Evolutionary conservation across 139 green algal genomes (phyloP).

Genomic region (Chlorella sp.): DNA sequence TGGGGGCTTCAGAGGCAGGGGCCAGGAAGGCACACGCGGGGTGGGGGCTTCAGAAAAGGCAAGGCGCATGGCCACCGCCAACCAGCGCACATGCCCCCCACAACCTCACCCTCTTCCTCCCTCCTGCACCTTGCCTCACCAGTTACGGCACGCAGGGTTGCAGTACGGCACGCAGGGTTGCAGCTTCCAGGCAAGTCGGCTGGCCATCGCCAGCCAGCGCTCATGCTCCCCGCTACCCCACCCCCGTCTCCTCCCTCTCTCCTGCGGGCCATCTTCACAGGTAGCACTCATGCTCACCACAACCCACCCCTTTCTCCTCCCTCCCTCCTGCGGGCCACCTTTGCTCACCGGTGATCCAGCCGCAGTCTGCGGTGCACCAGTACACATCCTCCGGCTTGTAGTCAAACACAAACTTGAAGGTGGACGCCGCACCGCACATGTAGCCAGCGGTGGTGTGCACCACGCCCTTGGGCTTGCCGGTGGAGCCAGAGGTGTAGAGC

Average conservation of each 20-base stretch:
- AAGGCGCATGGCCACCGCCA: too few species aligned
- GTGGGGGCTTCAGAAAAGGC: too few species aligned
- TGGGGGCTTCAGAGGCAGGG: too few species aligned
- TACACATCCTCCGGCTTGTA: constrained; percentile 87
- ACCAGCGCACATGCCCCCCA: too few species aligned
- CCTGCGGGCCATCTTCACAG: too few species aligned
- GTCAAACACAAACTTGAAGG: constrained; percentile 79
- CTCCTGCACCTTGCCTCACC: too few species aligned
- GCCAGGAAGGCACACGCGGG: too few species aligned
- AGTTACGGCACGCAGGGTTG: too few species aligned
- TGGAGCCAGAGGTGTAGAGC: constrained; percentile 96
- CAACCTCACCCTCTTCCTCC: too few species aligned
- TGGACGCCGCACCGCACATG: constrained; percentile 84
- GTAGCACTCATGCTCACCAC: too few species aligned
- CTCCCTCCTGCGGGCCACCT: neutral
- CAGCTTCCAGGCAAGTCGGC: neutral
- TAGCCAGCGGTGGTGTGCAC: constrained; percentile 90
- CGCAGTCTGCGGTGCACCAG: constrained; percentile 97
- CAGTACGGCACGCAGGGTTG: neutral
- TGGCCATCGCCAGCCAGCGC: too few species aligned
- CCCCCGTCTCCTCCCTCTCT: too few species aligned
- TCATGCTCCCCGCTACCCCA: neutral
- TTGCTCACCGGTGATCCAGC: constrained; percentile 94
- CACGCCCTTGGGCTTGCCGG: constrained; percentile 97
- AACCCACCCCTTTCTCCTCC: neutral